These are phyloP conservation scores for Sophora flavescens DNA, from an alignment of 306 rosid species.

Conservation along the genomic window DNA sequence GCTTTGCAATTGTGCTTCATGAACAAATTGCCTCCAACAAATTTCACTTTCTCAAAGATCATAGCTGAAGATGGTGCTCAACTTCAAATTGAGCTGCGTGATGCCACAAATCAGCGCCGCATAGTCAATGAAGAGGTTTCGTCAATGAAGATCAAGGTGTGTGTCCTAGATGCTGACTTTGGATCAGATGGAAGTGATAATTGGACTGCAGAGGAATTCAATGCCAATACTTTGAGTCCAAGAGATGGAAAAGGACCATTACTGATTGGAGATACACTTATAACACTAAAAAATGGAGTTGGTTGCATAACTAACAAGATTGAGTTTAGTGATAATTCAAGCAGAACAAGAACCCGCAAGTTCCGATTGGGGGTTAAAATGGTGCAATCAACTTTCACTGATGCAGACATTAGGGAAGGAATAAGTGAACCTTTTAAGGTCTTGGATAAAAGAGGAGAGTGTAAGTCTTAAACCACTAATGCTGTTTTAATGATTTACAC, in stretches of 20 bases:
- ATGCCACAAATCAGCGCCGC: conserved; percentile 33
- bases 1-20: conserved; percentile 49
- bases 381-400: neutral
- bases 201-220: conserved; percentile 59
- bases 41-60: conserved; percentile 46
- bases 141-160: conserved; percentile 44
- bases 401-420: conserved; percentile 55
- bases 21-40: conserved; percentile 16
- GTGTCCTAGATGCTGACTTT: conserved; percentile 57
- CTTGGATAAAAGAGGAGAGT: conserved; percentile 58
- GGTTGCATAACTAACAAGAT: neutral
- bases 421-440: conserved; percentile 62
- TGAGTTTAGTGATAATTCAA: conserved; percentile 54
- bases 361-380: conserved; percentile 61
- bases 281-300: conserved; percentile 51
- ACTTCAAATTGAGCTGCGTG: conserved; percentile 48
- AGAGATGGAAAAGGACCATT: conserved; percentile 55
- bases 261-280: conserved; percentile 36
- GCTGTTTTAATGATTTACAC: neutral
- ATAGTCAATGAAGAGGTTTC: conserved; percentile 37
- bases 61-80: conserved; percentile 31
- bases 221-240: conserved; percentile 5
- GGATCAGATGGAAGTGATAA: conserved; percentile 48
- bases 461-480: conserved; percentile 47
- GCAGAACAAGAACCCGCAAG: conserved; percentile 29